These are phyloP conservation scores for Amyloporia xantha DNA, from an alignment of 768 basidiomycete species.

Conservation along the genomic window DNA sequence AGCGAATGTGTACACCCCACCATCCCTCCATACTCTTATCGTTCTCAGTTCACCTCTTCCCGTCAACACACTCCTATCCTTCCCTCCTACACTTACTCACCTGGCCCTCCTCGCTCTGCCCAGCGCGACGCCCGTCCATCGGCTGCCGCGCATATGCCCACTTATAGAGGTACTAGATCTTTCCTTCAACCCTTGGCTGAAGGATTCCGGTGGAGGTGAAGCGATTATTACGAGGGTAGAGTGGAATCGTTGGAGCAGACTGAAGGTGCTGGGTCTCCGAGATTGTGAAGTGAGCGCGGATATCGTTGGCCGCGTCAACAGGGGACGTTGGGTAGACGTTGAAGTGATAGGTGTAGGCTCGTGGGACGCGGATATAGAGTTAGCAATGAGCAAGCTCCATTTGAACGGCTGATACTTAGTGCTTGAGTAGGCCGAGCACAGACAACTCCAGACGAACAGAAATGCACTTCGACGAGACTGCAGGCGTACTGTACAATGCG, in stretches of 20 bases:
- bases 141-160: constrained; percentile 54
- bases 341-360: constrained; percentile 29
- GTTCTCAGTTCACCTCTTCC: constrained; percentile 44
- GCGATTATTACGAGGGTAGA: constrained; percentile 42
- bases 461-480: too few relatives aligned
- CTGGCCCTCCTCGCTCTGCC: constrained; percentile 52
- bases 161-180: constrained; percentile 58
- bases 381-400: constrained; percentile 9
- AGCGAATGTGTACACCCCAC: constrained; percentile 5
- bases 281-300: constrained; percentile 40
- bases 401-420: background rate
- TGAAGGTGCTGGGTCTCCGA: constrained; percentile 52
- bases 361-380: background rate
- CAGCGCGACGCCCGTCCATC: constrained; percentile 42
- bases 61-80: constrained; percentile 36
- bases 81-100: constrained; percentile 61
- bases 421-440: too few relatives aligned
- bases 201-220: constrained; percentile 12
- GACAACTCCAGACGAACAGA: too few relatives aligned
- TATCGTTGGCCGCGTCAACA: constrained; percentile 44
- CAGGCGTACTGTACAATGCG: background rate
- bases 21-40: constrained; percentile 39
- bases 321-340: constrained; percentile 62
- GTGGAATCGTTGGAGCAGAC: constrained; percentile 50
- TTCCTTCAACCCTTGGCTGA: constrained; percentile 55